Percentiles rank a stretch among this genome's conserved stretches.
These are phyloP conservation scores for Periconia sp. DNA, from an alignment of 2,329 filamentous ascomycete genomes.

Conservation along the genomic window DNA sequence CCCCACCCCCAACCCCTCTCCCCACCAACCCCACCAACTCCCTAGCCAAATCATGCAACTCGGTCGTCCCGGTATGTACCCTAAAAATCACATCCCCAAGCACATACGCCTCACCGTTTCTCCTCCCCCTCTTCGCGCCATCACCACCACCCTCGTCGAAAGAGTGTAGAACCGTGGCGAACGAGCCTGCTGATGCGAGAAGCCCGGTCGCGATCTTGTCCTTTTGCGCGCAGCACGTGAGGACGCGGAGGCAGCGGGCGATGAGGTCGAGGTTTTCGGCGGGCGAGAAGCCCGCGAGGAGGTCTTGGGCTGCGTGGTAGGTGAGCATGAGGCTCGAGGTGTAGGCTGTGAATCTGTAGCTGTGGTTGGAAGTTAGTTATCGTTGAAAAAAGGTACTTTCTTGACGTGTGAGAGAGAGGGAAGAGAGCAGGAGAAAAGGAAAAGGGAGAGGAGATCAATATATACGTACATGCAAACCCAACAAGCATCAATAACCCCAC, in stretches of 20 bases:
- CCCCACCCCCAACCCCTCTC: no score
- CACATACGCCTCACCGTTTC: background rate
- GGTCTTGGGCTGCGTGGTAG: slow-evolving; percentile 15
- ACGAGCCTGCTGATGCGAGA: slow-evolving; percentile 5
- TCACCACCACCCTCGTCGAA: background rate
- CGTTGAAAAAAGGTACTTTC: background rate
- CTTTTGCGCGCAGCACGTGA: slow-evolving; percentile 9
- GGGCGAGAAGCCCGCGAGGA: slow-evolving; percentile 5
- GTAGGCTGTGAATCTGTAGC: slow-evolving; percentile 16
- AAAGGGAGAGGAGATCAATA: no score
- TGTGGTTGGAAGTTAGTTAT: background rate
- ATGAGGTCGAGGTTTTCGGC: slow-evolving; percentile 8
- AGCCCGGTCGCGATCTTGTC: slow-evolving; percentile 8
- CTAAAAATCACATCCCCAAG: slow-evolving; percentile 14
- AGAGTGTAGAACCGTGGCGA: slow-evolving; percentile 5
- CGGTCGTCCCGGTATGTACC: slow-evolving; percentile 6
- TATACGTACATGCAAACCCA: slow-evolving; percentile 22
- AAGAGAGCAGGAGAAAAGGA: no score
- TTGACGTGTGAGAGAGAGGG: no score
- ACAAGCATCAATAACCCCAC: slow-evolving; percentile 17
- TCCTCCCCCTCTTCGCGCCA: background rate
- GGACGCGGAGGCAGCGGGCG: slow-evolving; percentile 7
- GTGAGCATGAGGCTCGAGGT: slow-evolving; percentile 17
- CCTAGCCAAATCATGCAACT: slow-evolving; percentile 12
- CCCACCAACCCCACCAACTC: slow-evolving; percentile 12